Percentiles rank a stretch among this genome's conserved stretches.
phyloP scores from a whole-genome alignment of 2,329 filamentous ascomycete species.

The Ilyonectria robusta region DNA sequence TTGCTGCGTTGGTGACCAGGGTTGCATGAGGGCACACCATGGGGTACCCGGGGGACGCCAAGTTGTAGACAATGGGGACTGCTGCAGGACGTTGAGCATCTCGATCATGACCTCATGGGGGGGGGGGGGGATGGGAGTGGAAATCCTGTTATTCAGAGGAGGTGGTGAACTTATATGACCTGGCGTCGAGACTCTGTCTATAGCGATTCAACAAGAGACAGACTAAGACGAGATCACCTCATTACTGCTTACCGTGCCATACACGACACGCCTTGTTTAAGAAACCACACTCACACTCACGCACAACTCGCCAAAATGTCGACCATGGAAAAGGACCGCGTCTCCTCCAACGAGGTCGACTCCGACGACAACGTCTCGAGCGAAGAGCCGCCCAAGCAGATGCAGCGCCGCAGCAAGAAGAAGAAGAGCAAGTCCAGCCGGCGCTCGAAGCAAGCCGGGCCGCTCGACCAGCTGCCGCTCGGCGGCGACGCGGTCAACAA shows the following conservation, averaged over 20 bases:
- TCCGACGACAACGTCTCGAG: conserved; percentile 43
- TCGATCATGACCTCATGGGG: conserved; percentile 33
- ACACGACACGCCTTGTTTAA: not conserved
- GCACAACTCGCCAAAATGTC: conserved; percentile 39
- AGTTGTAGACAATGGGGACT: not conserved
- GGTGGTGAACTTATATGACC: conserved; percentile 44
- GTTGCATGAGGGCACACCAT: not conserved
- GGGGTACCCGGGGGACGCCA: not conserved
- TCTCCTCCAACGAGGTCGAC: conserved; percentile 39
- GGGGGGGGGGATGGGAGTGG: conserved; percentile 6
- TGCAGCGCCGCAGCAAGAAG: conserved; percentile 47
- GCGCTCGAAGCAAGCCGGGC: conserved; percentile 45
- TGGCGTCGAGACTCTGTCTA: conserved; percentile 4
- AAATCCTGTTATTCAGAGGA: conserved; percentile 49
- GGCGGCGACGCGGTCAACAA: conserved; percentile 54
- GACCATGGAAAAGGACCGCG: conserved; percentile 47
- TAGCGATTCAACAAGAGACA: not conserved
- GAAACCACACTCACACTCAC: not conserved
- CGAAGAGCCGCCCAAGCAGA: conserved; percentile 44
- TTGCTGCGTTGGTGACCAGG: not conserved
- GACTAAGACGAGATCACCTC: not conserved
- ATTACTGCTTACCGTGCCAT: not conserved
- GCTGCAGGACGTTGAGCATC: conserved; percentile 10
- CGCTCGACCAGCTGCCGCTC: conserved; percentile 57
- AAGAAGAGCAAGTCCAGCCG: conserved; percentile 49